Base-by-base conservation (phyloP, 805 yeast species). In the Cyberlindnera xylosilytica region DNA sequence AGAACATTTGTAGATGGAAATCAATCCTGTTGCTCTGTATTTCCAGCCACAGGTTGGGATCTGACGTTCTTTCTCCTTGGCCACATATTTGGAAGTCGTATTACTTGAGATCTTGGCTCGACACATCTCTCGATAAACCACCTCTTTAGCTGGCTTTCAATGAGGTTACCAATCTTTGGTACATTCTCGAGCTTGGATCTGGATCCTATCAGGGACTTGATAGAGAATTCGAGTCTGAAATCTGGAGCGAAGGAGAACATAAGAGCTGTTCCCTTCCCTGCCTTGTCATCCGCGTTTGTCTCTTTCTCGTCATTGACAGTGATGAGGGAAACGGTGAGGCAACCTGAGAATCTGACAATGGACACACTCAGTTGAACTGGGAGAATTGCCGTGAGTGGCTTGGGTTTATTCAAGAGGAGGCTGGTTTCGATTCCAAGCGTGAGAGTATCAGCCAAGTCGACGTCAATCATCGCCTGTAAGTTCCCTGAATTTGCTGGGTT, bases 121-220 rank as follows among this genome's bases (percentile, higher is more conserved):
- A 93, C 93, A 58, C 96, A 88, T 48, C 97, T 72, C 53, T 91
- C 97, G 15, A 82, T 81, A 58, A 93, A 90, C 95, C 97, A 89
- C 42, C 81, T 81, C 49, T 93, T 74, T 30, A 93, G 73, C 46
- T 83, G 82, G 44, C 78, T 79, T 59, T 93, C 98, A 31, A 93
- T 81, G 32, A 93, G 67, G 44, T 87, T 81, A 9, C 95, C 79
- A 29, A 93, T 79, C 57, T 93, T 89, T 7, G 99, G 99, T 13
- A 93, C 86, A 56, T 93, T 88, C 62, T 90, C 96, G 20, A 93
- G 69, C 59, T 91, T 85, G 0, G 98, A 87, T 36, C 96, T 73
- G 1, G 97, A 86, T 1, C 99, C 99, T 39, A 93, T 87, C 30
- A 91, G 67, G 1, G 97, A 87, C 54, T 81, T 81, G n/a, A 88